Conservation (phyloP, 352 stramenopile genomes). For the Pythium brassicae region DNA sequence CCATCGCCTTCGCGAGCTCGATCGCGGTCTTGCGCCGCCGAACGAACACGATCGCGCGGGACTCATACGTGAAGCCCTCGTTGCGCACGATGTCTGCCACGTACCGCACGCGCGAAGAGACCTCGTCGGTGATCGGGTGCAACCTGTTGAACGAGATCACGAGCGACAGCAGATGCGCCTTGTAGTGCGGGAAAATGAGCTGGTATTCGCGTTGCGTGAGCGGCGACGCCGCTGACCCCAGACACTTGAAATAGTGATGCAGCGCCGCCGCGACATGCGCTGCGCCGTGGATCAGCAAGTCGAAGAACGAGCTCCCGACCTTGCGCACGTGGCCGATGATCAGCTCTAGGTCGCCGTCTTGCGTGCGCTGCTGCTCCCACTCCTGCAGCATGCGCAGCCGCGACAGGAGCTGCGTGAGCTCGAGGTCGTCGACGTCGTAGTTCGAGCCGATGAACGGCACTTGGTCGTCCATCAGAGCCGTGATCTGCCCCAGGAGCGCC, state of each 20-base stretch:
- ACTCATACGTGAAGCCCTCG: constrained; percentile 46
- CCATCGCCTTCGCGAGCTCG: constrained; percentile 61
- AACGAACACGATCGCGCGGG: constrained; percentile 78
- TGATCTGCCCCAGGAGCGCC: constrained; percentile 29
- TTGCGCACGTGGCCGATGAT: constrained; percentile 40
- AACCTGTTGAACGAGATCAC: constrained; percentile 17
- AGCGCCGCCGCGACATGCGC: constrained; percentile 30
- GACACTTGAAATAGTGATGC: constrained; percentile 25
- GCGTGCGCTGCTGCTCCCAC: constrained; percentile 1
- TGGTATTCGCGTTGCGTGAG: constrained; percentile 20
- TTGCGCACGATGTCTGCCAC: constrained; percentile 42
- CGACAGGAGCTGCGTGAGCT: constrained; percentile 46
- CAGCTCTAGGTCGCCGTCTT: constrained; percentile 31
- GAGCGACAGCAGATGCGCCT: constrained; percentile 26
- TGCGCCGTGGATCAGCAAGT: constrained; percentile 43
- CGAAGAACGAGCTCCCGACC: constrained; percentile 47
- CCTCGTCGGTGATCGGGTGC: constrained; percentile 17
- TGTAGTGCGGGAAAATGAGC: constrained; percentile 28
- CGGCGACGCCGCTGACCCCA: constrained; percentile 12
- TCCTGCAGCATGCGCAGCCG: constrained; percentile 27
- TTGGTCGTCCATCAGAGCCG: constrained; percentile 22
- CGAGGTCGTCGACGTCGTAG: constrained; percentile 49
- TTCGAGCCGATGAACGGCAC: constrained; percentile 36
- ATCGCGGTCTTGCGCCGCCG: constrained; percentile 61
- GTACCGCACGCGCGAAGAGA: constrained; percentile 52